A percentile compares a stretch with the other conserved stretches of the same genome.
Conservation (phyloP, 768 basidiomycete genomes). For the Agaricus bisporus region DNA sequence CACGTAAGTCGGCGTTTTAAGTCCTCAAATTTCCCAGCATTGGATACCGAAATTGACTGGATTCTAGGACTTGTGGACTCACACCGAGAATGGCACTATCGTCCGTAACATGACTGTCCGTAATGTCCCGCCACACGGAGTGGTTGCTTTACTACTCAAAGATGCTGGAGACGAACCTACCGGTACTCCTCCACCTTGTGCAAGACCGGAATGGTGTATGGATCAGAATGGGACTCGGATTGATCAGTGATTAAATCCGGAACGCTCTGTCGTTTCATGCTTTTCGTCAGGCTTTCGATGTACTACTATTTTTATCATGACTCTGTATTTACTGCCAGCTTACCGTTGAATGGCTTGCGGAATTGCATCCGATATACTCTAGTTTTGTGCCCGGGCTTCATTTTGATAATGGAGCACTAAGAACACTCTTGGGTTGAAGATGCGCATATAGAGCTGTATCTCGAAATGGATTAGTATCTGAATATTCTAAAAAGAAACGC, state of each 20-base stretch:
- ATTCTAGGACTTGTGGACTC: slow-evolving; percentile 62
- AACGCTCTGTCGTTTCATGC: no score
- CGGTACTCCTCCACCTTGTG: slow-evolving; percentile 52
- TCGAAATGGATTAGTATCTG: no score
- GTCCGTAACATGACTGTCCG: slow-evolving; percentile 51
- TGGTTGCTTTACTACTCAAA: slow-evolving; percentile 57
- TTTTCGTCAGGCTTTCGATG: no score
- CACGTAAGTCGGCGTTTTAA: slow-evolving; percentile 34
- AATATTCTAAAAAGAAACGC: no score
- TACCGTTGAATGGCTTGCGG: no score
- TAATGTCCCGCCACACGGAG: slow-evolving; percentile 63
- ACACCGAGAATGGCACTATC: slow-evolving; percentile 64
- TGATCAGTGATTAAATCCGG: slow-evolving; percentile 5
- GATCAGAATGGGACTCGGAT: slow-evolving; percentile 47
- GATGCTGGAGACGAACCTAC: slow-evolving; percentile 65
- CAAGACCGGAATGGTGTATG: slow-evolving; percentile 51
- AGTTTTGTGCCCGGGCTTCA: no score
- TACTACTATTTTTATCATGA: no score
- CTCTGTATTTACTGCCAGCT: no score
- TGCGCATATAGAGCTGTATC: no score
- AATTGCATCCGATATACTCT: no score
- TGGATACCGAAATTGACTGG: not conserved
- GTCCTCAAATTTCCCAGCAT: not conserved
- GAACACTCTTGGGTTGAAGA: no score
- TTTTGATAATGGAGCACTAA: no score